Conservation (phyloP, 495 filamentous ascomycete genomes). For the Neurospora sp. region DNA sequence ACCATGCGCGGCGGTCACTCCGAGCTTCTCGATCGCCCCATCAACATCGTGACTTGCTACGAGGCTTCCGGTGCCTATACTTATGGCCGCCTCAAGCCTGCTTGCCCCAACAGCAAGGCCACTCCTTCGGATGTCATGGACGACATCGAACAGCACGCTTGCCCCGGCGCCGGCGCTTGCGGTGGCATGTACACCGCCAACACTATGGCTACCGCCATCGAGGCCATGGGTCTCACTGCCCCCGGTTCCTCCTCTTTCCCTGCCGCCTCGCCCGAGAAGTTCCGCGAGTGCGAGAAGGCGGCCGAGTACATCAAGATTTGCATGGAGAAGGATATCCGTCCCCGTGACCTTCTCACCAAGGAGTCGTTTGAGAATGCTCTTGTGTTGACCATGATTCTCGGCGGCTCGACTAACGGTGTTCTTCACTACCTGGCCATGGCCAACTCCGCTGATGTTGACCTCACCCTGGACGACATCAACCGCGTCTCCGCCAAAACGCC, state of each 20-base stretch:
- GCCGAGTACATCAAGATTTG: slow-evolving; percentile 77
- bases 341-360: slow-evolving; percentile 75
- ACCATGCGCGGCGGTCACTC: slow-evolving; percentile 83
- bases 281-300: slow-evolving; percentile 80
- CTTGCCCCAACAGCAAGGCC: slow-evolving; percentile 25
- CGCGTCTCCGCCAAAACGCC: slow-evolving; percentile 82
- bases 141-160: slow-evolving; percentile 77
- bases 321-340: slow-evolving; percentile 80
- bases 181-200: slow-evolving; percentile 97
- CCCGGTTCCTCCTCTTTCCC: slow-evolving; percentile 88
- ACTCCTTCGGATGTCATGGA: slow-evolving; percentile 72
- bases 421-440: slow-evolving; percentile 96
- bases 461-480: slow-evolving; percentile 83
- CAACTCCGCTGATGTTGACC: slow-evolving; percentile 69
- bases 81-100: slow-evolving; percentile 54
- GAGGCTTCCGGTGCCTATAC: slow-evolving; percentile 83
- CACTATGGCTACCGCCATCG: slow-evolving; percentile 93
- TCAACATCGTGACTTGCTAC: slow-evolving; percentile 88
- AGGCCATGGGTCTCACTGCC: slow-evolving; percentile 86
- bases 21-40: slow-evolving; percentile 59
- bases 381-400: slow-evolving; percentile 84
- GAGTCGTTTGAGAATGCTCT: slow-evolving; percentile 88
- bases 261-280: slow-evolving; percentile 78
- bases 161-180: slow-evolving; percentile 88
- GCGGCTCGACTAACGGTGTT: slow-evolving; percentile 86